phyloP scores from a whole-genome alignment of 108 stramenopile species.

The Asterionellopsis glacialis region DNA sequence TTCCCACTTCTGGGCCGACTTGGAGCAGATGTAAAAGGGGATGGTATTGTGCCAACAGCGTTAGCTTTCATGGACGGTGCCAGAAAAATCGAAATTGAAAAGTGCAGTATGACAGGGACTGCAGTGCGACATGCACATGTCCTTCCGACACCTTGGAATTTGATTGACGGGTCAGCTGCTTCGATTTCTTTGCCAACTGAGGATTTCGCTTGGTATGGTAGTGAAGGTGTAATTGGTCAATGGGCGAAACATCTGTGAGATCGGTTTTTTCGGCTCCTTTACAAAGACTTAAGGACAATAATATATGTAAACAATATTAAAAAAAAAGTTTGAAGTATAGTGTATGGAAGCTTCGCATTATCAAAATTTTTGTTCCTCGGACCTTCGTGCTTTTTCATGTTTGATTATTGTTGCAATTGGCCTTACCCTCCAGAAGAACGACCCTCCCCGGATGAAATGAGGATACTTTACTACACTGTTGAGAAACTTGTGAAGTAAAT shows the following conservation, averaged over 20 bases:
- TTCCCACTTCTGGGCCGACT: slow-evolving; percentile 48
- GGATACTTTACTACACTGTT: too few relatives aligned
- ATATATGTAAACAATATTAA: too few relatives aligned
- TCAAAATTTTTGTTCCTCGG: too few relatives aligned
- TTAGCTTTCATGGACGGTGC: slow-evolving; percentile 70
- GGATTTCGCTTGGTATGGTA: slow-evolving; percentile 49
- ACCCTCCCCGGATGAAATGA: too few relatives aligned
- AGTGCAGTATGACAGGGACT: slow-evolving; percentile 36
- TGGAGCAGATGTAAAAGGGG: slow-evolving; percentile 37
- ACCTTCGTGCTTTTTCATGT: too few relatives aligned
- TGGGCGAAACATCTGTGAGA: slow-evolving; percentile 54
- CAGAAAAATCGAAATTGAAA: slow-evolving; percentile 39
- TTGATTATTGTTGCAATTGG: too few relatives aligned
- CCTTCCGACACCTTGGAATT: slow-evolving; percentile 76
- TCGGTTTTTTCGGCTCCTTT: too few relatives aligned
- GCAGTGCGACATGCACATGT: slow-evolving; percentile 70
- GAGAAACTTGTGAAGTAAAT: too few relatives aligned
- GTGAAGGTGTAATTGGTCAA: slow-evolving; percentile 46
- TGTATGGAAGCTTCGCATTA: too few relatives aligned
- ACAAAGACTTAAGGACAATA: too few relatives aligned
- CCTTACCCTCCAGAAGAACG: too few relatives aligned
- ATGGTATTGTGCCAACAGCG: slow-evolving; percentile 69
- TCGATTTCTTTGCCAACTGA: slow-evolving; percentile 45
- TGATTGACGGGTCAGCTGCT: slow-evolving; percentile 56
- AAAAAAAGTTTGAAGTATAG: too few relatives aligned